phyloP scores from a whole-genome alignment of 2,329 filamentous ascomycete species.

The Sarocladium strictum region DNA sequence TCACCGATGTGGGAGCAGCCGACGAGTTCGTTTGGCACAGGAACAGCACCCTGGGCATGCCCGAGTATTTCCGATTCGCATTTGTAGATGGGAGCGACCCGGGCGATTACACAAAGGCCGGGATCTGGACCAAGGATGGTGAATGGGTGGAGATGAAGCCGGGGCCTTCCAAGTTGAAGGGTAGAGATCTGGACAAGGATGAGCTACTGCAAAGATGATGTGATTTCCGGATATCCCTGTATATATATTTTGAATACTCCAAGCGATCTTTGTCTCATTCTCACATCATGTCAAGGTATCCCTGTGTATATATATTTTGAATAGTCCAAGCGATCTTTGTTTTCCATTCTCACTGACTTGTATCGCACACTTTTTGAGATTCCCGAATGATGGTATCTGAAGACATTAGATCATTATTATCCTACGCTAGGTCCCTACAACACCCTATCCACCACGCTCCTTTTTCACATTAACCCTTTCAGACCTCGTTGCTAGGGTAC shows the following conservation, averaged over 20 bases:
- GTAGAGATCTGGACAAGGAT: conserved; percentile 1
- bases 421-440: neutral
- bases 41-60: conserved; percentile 35
- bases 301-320: neutral
- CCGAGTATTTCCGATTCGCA: conserved; percentile 74
- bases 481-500: conserved; percentile 68
- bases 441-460: neutral
- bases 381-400: neutral
- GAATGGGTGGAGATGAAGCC: conserved; percentile 60
- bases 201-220: conserved; percentile 6
- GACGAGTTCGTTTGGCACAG: conserved; percentile 54
- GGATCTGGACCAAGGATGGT: conserved; percentile 59
- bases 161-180: conserved; percentile 47
- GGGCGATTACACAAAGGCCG: conserved; percentile 71
- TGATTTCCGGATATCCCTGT: neutral
- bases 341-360: too few relatives aligned
- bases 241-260: neutral
- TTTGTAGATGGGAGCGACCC: conserved; percentile 60
- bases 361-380: too few relatives aligned
- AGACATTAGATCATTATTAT: conserved; percentile 2
- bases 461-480: conserved; percentile 11
- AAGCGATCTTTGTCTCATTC: neutral
- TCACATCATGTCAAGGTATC: neutral
- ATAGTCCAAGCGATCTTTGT: too few relatives aligned
- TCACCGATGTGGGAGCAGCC: conserved; percentile 44